Conservation (phyloP, 2,329 filamentous ascomycete species). For the Apiospora pterosperma region DNA sequence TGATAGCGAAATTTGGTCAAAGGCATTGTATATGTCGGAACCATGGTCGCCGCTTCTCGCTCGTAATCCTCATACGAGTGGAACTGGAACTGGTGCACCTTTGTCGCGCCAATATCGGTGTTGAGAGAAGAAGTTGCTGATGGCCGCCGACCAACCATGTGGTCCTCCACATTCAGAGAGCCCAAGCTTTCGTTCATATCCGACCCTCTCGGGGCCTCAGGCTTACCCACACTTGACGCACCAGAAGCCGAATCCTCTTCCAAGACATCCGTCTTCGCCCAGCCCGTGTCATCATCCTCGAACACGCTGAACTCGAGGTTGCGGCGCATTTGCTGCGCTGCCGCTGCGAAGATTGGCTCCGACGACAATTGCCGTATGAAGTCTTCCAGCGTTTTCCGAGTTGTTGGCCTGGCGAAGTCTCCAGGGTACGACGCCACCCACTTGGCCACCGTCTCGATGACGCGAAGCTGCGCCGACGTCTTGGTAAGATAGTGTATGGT, state of each 20-base stretch:
- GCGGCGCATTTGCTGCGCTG: slow-evolving; percentile 80
- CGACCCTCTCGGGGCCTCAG: slow-evolving; percentile 14
- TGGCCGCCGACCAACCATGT: slow-evolving; percentile 30
- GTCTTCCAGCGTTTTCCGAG: slow-evolving; percentile 66
- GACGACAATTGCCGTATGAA: slow-evolving; percentile 74
- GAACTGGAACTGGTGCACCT: slow-evolving; percentile 49
- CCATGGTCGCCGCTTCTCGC: slow-evolving; percentile 68
- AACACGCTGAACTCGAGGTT: slow-evolving; percentile 68
- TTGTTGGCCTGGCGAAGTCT: slow-evolving; percentile 80
- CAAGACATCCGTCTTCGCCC: slow-evolving; percentile 78
- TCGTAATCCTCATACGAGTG: slow-evolving; percentile 77
- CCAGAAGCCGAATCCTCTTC: slow-evolving; percentile 21
- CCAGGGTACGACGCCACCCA: slow-evolving; percentile 91
- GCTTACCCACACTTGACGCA: slow-evolving; percentile 16
- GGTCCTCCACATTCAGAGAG: slow-evolving; percentile 45
- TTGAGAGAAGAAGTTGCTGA: slow-evolving; percentile 44
- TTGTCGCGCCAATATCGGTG: slow-evolving; percentile 33
- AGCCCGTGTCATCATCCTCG: slow-evolving; percentile 88
- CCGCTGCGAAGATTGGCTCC: slow-evolving; percentile 78
- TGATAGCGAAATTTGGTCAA: slow-evolving; percentile 87
- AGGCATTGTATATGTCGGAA: slow-evolving; percentile 64
- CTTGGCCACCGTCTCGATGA: slow-evolving; percentile 78
- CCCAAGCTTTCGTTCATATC: slow-evolving; percentile 45
- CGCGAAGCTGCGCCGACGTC: slow-evolving; percentile 76
- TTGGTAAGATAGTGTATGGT: slow-evolving; percentile 69